Percentiles rank a stretch among this genome's conserved stretches.
phyloP scores from a whole-genome alignment of 139 green algal genomes.

The Axilococcus clingmanii region DNA sequence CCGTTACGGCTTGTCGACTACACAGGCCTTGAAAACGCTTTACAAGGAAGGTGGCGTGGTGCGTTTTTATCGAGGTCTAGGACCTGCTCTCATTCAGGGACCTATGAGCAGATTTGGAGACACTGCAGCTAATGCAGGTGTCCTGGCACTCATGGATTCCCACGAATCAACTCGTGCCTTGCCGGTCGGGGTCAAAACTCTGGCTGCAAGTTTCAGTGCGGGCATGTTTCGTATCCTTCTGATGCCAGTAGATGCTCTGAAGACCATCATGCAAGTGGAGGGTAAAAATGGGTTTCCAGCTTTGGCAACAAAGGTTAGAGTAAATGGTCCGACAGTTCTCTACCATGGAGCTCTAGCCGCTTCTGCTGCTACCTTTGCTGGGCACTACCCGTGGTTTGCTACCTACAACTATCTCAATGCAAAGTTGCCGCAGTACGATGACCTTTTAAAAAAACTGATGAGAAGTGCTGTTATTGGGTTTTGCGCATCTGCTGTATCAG shows the following conservation, averaged over 20 bases:
- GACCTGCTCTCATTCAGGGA: conserved; percentile 73
- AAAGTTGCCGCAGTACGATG: conserved; percentile 36
- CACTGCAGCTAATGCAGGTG: conserved; percentile 84
- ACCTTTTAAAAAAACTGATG: conserved; percentile 50
- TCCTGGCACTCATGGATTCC: conserved; percentile 68
- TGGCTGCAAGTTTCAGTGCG: conserved; percentile 53
- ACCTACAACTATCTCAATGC: conserved; percentile 56
- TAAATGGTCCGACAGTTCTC: conserved; percentile 63
- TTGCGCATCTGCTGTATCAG: conserved; percentile 64
- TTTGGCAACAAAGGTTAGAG: conserved; percentile 59
- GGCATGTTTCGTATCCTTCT: conserved; percentile 78
- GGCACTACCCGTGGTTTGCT: conserved; percentile 86
- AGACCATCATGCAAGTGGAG: conserved; percentile 90
- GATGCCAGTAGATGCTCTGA: conserved; percentile 85
- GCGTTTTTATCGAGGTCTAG: conserved; percentile 85
- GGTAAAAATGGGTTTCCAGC: conserved; percentile 48
- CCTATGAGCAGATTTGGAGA: conserved; percentile 84
- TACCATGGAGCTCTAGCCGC: conserved; percentile 78
- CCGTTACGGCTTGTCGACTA: conserved; percentile 53
- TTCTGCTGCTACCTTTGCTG: conserved; percentile 75
- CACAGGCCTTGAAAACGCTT: conserved; percentile 54
- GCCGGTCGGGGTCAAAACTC: conserved; percentile 68
- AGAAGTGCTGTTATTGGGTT: conserved; percentile 80
- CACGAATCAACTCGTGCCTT: conserved; percentile 43
- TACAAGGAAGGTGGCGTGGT: conserved; percentile 78